Evolutionary conservation across 2,329 filamentous ascomycete genomes (phyloP).

Genomic region (Penicillium sp.): DNA sequence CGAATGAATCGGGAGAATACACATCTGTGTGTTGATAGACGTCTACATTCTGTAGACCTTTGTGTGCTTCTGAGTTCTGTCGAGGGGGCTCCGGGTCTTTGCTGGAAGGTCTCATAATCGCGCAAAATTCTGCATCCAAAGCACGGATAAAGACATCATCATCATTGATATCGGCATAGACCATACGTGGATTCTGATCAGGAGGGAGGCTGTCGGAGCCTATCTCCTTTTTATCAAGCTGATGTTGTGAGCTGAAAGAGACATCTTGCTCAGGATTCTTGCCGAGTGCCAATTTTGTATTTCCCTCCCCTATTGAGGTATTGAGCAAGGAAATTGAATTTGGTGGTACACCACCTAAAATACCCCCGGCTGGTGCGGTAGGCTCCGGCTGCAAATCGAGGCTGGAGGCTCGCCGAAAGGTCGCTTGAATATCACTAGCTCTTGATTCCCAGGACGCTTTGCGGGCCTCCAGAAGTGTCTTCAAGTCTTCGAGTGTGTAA

Average conservation of each 20-base stretch:
- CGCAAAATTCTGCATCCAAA: background rate
- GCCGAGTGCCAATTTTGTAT: background rate
- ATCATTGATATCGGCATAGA: background rate
- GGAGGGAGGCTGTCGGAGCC: background rate
- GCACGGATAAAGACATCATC: background rate
- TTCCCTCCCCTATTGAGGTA: background rate
- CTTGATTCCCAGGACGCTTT: slow-evolving; percentile 10
- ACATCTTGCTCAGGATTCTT: background rate
- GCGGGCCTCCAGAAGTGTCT: slow-evolving; percentile 16
- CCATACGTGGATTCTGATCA: background rate
- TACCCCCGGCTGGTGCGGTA: background rate
- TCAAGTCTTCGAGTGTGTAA: slow-evolving; percentile 25
- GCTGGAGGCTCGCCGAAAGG: background rate
- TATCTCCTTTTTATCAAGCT: background rate
- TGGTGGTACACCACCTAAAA: background rate
- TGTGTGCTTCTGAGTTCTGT: background rate
- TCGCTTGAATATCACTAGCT: background rate
- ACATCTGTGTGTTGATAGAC: background rate
- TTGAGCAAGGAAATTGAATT: background rate
- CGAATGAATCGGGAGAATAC: background rate
- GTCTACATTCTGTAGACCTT: background rate
- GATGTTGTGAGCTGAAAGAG: background rate
- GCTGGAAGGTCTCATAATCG: background rate
- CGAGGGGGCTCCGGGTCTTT: background rate
- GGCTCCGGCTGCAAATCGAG: background rate